These are phyloP conservation scores for Neospora caninum DNA, from an alignment of 169 alveolate species.

Conservation along the genomic window DNA sequence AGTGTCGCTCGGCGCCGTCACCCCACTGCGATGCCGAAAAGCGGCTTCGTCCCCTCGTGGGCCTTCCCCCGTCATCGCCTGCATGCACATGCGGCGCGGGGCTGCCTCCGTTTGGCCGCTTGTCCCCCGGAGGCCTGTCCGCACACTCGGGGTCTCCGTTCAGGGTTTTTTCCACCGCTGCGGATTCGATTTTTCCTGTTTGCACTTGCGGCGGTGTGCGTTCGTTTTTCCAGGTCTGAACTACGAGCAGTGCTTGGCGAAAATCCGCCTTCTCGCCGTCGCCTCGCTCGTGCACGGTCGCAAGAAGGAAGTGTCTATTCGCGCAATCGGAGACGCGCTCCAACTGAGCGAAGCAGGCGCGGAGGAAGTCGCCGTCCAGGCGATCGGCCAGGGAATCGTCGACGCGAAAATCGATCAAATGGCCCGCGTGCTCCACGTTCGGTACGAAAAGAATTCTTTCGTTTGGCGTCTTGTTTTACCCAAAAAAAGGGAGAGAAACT, in stretches of 20 bases:
- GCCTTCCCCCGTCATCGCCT: too few relatives aligned
- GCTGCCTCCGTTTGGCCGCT: too few relatives aligned
- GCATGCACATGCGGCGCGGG: too few relatives aligned
- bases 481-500: not conserved
- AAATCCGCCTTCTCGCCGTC: slow-evolving; percentile 69
- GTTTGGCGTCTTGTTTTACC: not conserved
- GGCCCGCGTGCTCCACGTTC: slow-evolving; percentile 52
- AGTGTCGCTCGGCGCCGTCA: too few relatives aligned
- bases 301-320: slow-evolving; percentile 43
- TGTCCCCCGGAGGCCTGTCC: too few relatives aligned
- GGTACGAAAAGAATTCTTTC: slow-evolving; percentile 13
- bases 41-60: too few relatives aligned
- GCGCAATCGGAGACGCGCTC: slow-evolving; percentile 45
- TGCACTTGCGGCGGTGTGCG: too few relatives aligned
- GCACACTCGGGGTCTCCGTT: too few relatives aligned
- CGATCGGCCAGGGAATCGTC: slow-evolving; percentile 66
- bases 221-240: slow-evolving; percentile 43
- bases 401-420: slow-evolving; percentile 72
- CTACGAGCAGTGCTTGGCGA: slow-evolving; percentile 62
- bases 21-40: too few relatives aligned
- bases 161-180: too few relatives aligned
- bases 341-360: slow-evolving; percentile 51
- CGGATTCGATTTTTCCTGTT: too few relatives aligned
- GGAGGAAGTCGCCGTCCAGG: slow-evolving; percentile 66
- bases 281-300: slow-evolving; percentile 55